Conservation (phyloP, 768 basidiomycete species). For the Filobasidium floriforme region DNA sequence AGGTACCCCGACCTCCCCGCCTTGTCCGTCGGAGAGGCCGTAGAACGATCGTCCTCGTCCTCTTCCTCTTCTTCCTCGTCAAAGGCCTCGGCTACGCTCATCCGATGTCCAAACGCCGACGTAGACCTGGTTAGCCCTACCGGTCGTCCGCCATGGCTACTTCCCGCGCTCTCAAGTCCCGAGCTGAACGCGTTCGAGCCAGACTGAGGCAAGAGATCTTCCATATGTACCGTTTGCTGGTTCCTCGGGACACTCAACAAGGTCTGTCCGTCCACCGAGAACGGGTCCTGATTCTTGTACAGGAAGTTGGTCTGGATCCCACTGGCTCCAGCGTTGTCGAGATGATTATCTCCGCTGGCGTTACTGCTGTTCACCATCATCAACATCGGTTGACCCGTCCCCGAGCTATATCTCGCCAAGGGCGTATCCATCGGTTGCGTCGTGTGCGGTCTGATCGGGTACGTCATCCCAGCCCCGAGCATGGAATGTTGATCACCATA, state of each 20-base stretch:
- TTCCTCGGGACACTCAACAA: background rate
- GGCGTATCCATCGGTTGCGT: slow-evolving; percentile 9
- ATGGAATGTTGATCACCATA: no score
- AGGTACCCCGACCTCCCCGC: background rate
- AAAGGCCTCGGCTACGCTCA: background rate
- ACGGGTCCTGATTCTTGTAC: slow-evolving; percentile 4
- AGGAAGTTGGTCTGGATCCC: background rate
- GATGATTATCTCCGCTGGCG: background rate
- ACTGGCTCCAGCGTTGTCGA: background rate
- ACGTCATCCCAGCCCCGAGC: background rate
- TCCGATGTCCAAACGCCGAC: background rate
- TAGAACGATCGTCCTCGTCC: background rate
- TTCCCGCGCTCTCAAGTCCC: background rate
- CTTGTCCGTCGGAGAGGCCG: slow-evolving; percentile 4
- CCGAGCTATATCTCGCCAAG: background rate
- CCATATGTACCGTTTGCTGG: slow-evolving; percentile 5
- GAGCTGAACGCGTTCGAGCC: background rate
- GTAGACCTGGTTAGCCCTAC: background rate
- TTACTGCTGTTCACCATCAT: slow-evolving; percentile 4
- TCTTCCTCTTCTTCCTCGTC: background rate
- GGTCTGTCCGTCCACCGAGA: background rate
- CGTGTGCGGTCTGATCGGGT: slow-evolving; percentile 1
- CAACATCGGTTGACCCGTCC: background rate
- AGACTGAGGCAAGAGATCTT: background rate
- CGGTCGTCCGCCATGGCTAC: background rate